These are phyloP conservation scores for Aegilops tauschii DNA, from an alignment of 176 grass and related monocot genomes.

Conservation along the genomic window DNA sequence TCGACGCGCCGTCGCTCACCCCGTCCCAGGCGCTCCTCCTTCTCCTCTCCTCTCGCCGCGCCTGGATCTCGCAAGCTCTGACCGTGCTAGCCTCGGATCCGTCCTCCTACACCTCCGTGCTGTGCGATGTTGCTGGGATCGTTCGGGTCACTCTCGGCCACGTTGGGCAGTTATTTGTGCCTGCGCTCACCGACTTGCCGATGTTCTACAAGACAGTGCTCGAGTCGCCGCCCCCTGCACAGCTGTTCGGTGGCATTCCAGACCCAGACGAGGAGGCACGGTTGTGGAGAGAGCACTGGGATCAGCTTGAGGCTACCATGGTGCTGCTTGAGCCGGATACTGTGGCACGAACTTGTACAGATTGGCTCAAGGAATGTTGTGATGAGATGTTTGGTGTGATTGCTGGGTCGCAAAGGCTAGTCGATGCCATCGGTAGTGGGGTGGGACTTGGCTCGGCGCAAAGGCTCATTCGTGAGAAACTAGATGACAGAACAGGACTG, in stretches of 20 bases:
- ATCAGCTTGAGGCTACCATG: conserved; percentile 85
- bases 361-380: conserved; percentile 78
- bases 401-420: conserved; percentile 47
- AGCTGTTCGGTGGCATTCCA: conserved; percentile 86
- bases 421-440: conserved; percentile 67
- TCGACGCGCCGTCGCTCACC: conserved; percentile 54
- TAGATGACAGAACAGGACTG: conserved; percentile 67
- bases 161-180: conserved; percentile 76
- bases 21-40: conserved; percentile 64
- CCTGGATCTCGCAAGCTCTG: conserved; percentile 85
- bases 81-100: conserved; percentile 44
- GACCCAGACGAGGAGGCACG: conserved; percentile 81
- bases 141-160: conserved; percentile 75
- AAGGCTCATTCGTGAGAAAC: conserved; percentile 57
- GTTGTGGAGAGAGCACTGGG: conserved; percentile 83
- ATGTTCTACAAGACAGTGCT: conserved; percentile 91
- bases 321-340: conserved; percentile 63
- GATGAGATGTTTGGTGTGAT: conserved; percentile 67
- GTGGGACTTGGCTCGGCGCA: conserved; percentile 61
- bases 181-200: conserved; percentile 76
- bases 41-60: conserved; percentile 70
- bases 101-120: conserved; percentile 52
- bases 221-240: conserved; percentile 70
- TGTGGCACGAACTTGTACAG: conserved; percentile 57
- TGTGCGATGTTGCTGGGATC: conserved; percentile 71